These are phyloP conservation scores for Trapa incisa DNA, from an alignment of 345 rosid genomes.

Conservation along the genomic window DNA sequence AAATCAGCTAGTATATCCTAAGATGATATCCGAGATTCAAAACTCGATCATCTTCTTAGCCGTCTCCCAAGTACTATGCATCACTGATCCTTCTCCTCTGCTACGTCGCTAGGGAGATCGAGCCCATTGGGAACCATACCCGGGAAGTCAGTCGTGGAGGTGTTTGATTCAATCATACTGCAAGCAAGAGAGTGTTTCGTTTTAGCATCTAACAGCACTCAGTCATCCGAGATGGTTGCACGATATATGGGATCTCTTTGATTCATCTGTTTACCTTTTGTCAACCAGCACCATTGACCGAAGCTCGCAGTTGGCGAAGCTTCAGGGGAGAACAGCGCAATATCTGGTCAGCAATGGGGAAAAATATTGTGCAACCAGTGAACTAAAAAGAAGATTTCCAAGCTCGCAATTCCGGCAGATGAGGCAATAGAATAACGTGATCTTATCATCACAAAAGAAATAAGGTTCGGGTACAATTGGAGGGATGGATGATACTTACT, in stretches of 20 bases:
- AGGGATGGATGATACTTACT: constrained; percentile 15
- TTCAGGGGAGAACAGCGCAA: constrained; percentile 2
- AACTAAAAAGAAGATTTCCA: not conserved
- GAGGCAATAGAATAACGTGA: not conserved
- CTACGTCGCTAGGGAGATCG: constrained; percentile 13
- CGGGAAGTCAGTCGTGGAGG: constrained; percentile 12
- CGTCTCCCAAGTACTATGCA: not conserved
- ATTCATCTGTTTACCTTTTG: constrained; percentile 18
- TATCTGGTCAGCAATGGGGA: not conserved
- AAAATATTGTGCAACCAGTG: not conserved
- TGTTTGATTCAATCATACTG: constrained; percentile 16
- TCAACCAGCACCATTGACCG: constrained; percentile 37
- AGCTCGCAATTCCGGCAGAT: not conserved
- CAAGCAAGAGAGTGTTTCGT: not conserved
- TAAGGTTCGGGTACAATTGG: not conserved
- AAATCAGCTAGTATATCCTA: too few species aligned
- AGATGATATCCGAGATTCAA: too few species aligned
- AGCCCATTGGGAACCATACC: constrained; percentile 13
- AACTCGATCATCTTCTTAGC: not conserved
- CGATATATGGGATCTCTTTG: too few species aligned
- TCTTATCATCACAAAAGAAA: too few species aligned
- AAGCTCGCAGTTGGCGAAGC: constrained; percentile 48
- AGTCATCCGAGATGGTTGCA: too few species aligned
- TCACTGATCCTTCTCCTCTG: constrained; percentile 6
- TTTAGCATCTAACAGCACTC: not conserved